These are phyloP conservation scores for Epichloe glyceriae DNA, from an alignment of 2,329 filamentous ascomycete species.

Conservation along the genomic window DNA sequence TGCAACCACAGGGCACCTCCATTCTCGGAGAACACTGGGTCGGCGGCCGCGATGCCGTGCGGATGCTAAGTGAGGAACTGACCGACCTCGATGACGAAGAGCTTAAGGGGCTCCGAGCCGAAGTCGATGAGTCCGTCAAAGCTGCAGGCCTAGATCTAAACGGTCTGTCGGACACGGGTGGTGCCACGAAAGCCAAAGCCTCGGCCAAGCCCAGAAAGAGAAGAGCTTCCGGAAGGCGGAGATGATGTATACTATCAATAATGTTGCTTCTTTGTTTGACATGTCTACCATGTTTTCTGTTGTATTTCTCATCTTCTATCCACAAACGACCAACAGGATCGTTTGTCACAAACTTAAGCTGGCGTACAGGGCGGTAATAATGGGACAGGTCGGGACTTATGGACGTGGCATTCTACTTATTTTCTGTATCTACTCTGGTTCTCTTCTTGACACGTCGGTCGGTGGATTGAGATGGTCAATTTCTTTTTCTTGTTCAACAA, in stretches of 20 bases:
- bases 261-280: neutral
- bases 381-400: neutral
- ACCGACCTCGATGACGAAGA: slow-evolving; percentile 90
- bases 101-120: slow-evolving; percentile 53
- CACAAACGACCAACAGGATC: neutral
- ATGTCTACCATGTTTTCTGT: neutral
- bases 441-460: neutral
- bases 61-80: slow-evolving; percentile 68
- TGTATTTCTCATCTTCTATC: neutral
- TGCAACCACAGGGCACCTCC: slow-evolving; percentile 68
- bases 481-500: neutral
- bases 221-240: slow-evolving; percentile 22
- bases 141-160: slow-evolving; percentile 15
- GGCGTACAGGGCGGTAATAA: neutral
- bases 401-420: neutral
- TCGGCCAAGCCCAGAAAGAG: slow-evolving; percentile 19
- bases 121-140: slow-evolving; percentile 31
- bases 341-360: neutral
- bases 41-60: slow-evolving; percentile 54
- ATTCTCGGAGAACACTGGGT: slow-evolving; percentile 54
- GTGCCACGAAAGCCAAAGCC: slow-evolving; percentile 15
- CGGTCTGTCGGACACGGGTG: slow-evolving; percentile 5
- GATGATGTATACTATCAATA: slow-evolving; percentile 12
- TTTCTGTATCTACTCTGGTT: neutral
- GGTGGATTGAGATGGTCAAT: neutral